Evolutionary conservation across 768 basidiomycete species (phyloP), one percentile per base, ranked within the genome.

Genomic region (Russula sp.): DNA sequence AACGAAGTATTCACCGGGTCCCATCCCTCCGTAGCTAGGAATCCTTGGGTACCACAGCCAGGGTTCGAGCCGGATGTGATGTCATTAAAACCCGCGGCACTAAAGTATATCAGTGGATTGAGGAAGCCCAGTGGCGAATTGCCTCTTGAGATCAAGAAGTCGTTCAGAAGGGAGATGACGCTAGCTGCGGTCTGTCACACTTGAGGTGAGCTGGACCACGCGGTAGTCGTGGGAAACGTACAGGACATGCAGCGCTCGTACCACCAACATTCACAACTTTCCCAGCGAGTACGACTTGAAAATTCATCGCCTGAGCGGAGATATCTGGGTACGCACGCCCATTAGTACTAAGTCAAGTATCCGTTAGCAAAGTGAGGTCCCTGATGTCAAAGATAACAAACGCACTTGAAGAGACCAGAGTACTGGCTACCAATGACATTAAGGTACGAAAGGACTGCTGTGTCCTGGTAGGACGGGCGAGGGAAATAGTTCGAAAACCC

Each of bases 41-140:
- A 73, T 76, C 85, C 85, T 54, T 73, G 72, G 3, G 80, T 83
- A 0, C 79, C 78, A 67, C 87, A 89, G 18, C 86, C 87, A 2
- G 86, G 85, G 71, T 87, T 88, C 2, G 78, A 77, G 6, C 86
- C 87, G 13, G 81, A 81, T 0, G 74, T 79, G 66, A 89, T 86
- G 81, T 71, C 83, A 65, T 76, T 76, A 61, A 78, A 73, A 32
- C 72, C 74, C 6, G 67, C 63, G 52, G 69, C 72, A 3, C 16
- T 40, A 18, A 16, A 61, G 61, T 76, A 77, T 48, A 78, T 63
- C 56, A 75, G 65, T 11, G 76, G 77, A 69, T 78, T 78, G 7
- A 78, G 72, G 73, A 78, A 78, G 28, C 77, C 77, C 22, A 78
- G 73, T 1, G 75, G 60, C 13, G 73, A 38, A 66, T 74, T 72